Conservation (phyloP, 257 asterid genomes). For the Rubia yunnanensis region DNA sequence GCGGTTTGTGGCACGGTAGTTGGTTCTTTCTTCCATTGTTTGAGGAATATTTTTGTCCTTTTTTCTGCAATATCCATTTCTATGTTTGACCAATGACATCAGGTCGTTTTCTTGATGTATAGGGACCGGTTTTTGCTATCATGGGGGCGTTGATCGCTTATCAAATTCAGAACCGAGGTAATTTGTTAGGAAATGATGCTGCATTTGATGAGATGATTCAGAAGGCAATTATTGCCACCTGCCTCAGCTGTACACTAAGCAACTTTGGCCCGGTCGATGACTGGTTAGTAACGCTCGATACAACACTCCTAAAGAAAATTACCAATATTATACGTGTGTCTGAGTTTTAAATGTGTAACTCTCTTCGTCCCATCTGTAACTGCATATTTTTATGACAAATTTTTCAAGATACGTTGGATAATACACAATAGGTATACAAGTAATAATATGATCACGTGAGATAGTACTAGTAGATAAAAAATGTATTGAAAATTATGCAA, state of each 20-base stretch:
- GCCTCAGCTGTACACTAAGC: conserved; percentile 55
- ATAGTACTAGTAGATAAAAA: too few relatives aligned
- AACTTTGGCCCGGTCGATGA: conserved; percentile 61
- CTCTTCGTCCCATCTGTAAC: too few relatives aligned
- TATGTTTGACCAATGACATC: background rate
- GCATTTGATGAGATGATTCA: conserved; percentile 38
- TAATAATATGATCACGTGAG: too few relatives aligned
- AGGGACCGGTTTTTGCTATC: conserved; percentile 76
- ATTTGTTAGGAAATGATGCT: conserved; percentile 28
- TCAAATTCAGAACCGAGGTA: conserved; percentile 57
- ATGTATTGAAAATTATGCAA: too few relatives aligned
- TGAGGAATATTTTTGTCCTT: background rate
- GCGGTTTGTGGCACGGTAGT: conserved; percentile 78
- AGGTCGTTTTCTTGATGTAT: background rate
- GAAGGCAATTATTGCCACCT: conserved; percentile 45
- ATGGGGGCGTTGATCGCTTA: conserved; percentile 77
- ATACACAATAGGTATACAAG: too few relatives aligned
- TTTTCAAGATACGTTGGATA: too few relatives aligned
- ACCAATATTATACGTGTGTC: too few relatives aligned
- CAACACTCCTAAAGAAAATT: background rate
- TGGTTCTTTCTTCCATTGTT: too few relatives aligned
- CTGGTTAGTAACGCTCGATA: conserved; percentile 35
- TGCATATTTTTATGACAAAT: too few relatives aligned
- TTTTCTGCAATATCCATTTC: background rate
- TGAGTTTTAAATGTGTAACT: too few relatives aligned